Evolutionary conservation across 139 green algal genomes (phyloP).

Genomic region (Penium margaritaceum): DNA sequence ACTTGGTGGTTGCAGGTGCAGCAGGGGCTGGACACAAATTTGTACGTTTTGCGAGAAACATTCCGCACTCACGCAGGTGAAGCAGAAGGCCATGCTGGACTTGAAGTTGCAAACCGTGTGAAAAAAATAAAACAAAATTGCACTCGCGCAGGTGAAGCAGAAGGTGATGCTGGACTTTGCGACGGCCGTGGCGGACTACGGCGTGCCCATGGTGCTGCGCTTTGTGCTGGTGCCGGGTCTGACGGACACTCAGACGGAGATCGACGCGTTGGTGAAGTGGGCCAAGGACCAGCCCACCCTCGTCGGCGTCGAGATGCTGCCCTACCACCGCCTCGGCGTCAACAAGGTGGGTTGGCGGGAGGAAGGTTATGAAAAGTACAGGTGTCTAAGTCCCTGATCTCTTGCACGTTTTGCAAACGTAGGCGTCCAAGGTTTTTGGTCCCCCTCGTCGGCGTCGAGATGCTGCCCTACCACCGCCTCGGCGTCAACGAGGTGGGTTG

Average conservation of each 20-base stretch:
- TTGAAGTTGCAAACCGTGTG: too few relatives aligned
- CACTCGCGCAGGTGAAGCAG: conserved; percentile 8
- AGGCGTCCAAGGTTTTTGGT: conserved; percentile 5
- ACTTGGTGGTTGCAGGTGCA: too few relatives aligned
- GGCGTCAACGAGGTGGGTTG: conserved; percentile 21
- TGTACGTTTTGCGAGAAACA: too few relatives aligned
- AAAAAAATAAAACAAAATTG: too few relatives aligned
- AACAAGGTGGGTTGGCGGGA: conserved; percentile 1
- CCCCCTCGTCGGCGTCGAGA: conserved; percentile 7
- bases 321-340: not conserved
- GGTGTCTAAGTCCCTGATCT: too few relatives aligned
- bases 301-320: not conserved
- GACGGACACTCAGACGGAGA: not conserved
- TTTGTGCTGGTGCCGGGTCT: not conserved
- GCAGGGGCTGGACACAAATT: too few relatives aligned
- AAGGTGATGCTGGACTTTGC: conserved; percentile 2
- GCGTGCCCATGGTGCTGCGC: not conserved
- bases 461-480: conserved; percentile 13
- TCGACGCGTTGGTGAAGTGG: not conserved
- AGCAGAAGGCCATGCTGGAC: too few relatives aligned
- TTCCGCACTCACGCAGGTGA: too few relatives aligned
- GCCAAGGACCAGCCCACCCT: not conserved
- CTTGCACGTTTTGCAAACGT: too few relatives aligned
- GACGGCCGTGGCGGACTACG: not conserved
- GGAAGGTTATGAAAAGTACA: too few relatives aligned